Evolutionary conservation across 352 stramenopile genomes (phyloP), one percentile per base, ranked within the genome.

Genomic region (Pythium scleroteichum): DNA sequence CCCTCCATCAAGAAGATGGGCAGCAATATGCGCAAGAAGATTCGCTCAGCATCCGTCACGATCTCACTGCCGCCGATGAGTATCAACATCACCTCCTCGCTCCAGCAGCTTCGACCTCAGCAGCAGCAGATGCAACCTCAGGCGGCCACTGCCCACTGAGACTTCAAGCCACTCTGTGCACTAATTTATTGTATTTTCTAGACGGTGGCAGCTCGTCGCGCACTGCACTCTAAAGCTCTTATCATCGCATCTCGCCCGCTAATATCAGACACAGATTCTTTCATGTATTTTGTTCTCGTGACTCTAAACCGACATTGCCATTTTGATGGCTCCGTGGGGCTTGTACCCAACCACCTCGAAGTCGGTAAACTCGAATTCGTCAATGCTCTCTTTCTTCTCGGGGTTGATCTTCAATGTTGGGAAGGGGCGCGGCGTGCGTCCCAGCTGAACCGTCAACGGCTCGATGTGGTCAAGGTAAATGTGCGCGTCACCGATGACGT

Each of bases 401-500:
- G 71, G 40, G 33, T 97, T 98, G 38, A 99, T 89, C 33, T 78
- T 77, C 16, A 99, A 79, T 40, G 85, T 98, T 22, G 97, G 97
- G 76, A 99, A 99, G 24, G 92, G 73, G 20, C 91, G 79, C 1
- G 97, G 98, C 22, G 80, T 86, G 22, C 97, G 90, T 22, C 88
- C 73, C 8, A 99, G 68, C 75, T 99, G 97, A 60, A 98, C 82
- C 64, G 95, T 85, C 20, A 99, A 82, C 17, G 97, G 92, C 63
- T 99, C 97, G 20, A 99, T 87, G 76, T 99, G 98, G 85, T 99
- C 99, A 44, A 98, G 56, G 72, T 99, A 99, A 26, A 99, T 96
- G 76, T 99, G 97, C 1, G 97, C 97, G 71, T 99, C 98, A 26
- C 98, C 98, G 67, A 99, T 99, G 5, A 97, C 94, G 72, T 99